These are phyloP conservation scores for Parafenestella ontariensis DNA, from an alignment of 2,329 filamentous ascomycete species.

Conservation along the genomic window DNA sequence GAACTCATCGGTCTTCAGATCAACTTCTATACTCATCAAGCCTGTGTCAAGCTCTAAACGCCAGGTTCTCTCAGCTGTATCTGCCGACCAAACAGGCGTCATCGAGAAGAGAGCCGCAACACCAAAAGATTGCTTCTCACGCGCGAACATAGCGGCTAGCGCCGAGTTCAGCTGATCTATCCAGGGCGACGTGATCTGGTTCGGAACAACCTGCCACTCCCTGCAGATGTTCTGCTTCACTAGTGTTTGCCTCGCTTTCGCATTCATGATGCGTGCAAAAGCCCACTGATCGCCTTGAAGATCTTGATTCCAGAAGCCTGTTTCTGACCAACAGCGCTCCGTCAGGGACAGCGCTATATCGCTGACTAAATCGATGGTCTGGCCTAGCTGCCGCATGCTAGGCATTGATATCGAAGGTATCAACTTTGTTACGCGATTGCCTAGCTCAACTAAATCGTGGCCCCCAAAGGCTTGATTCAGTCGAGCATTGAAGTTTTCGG, in stretches of 20 bases:
- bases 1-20: neutral
- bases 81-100: slow-evolving; percentile 14
- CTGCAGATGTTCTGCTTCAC: slow-evolving; percentile 16
- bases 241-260: slow-evolving; percentile 7
- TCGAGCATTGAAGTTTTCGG: neutral
- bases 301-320: neutral
- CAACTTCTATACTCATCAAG: slow-evolving; percentile 2
- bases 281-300: slow-evolving; percentile 5
- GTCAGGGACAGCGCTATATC: slow-evolving; percentile 2
- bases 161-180: slow-evolving; percentile 5
- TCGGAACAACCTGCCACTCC: slow-evolving; percentile 4
- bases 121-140: neutral
- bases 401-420: slow-evolving; percentile 11
- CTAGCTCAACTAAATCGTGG: slow-evolving; percentile 18
- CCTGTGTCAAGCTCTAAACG: slow-evolving; percentile 20
- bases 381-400: slow-evolving; percentile 1
- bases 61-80: slow-evolving; percentile 12
- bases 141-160: slow-evolving; percentile 1
- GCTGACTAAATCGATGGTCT: slow-evolving; percentile 3
- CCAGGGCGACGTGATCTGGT: slow-evolving; percentile 5
- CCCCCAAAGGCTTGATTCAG: slow-evolving; percentile 23
- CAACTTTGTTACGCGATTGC: slow-evolving; percentile 1
- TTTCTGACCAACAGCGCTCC: neutral
- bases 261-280: slow-evolving; percentile 14
- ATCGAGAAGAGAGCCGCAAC: slow-evolving; percentile 7